Conservation (phyloP, 345 rosid species). For the Fremontodendron californicum region DNA sequence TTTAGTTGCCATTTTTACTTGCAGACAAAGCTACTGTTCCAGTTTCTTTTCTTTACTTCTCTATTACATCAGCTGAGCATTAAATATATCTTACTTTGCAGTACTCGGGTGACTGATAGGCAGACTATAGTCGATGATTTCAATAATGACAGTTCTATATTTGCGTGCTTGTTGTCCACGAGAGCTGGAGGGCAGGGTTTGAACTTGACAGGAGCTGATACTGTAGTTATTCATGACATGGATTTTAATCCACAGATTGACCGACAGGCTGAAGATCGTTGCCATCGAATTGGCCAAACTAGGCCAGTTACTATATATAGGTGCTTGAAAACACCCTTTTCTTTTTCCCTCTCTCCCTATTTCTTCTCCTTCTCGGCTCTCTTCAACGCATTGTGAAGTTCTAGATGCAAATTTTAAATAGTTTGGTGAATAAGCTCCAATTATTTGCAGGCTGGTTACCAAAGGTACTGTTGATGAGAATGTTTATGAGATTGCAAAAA, state of each 20-base stretch:
- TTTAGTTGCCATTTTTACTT: not conserved
- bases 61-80: not conserved
- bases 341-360: not conserved
- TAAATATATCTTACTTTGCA: constrained; percentile 22
- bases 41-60: not conserved
- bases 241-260: constrained; percentile 98
- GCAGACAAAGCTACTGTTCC: not conserved
- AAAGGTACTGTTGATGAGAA: constrained; percentile 91
- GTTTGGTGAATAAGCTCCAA: not conserved
- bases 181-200: constrained; percentile 98
- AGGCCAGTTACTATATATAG: constrained; percentile 86
- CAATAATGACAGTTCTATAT: constrained; percentile 70
- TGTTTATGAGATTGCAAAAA: constrained; percentile 82
- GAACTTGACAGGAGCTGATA: constrained; percentile 89
- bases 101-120: constrained; percentile 85
- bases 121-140: constrained; percentile 84
- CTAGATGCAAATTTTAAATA: not conserved
- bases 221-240: constrained; percentile 83
- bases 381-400: not conserved
- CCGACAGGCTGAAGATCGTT: constrained; percentile 95
- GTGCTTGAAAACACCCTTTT: constrained; percentile 22
- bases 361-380: not conserved
- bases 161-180: constrained; percentile 79
- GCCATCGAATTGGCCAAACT: constrained; percentile 92
- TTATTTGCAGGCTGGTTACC: constrained; percentile 66